Conservation (phyloP, 257 asterid genomes). For the Lithospermum erythrorhizon region DNA sequence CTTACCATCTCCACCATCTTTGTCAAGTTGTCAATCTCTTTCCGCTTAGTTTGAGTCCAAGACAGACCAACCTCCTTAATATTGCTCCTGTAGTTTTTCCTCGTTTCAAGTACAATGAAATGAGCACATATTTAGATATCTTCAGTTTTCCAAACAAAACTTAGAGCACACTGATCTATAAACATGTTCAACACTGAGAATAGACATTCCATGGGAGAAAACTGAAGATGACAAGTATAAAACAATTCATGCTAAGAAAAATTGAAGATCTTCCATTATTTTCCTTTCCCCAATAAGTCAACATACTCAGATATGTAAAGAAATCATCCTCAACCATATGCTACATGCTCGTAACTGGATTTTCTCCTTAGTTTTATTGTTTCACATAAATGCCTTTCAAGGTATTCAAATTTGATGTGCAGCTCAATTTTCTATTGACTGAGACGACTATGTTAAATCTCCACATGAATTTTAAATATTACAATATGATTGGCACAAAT, state of each 20-base stretch:
- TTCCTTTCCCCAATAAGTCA: not conserved
- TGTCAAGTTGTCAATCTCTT: slow-evolving; percentile 40
- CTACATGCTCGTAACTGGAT: not conserved
- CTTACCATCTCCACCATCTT: slow-evolving; percentile 50
- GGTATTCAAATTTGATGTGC: no score
- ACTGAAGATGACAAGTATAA: not conserved
- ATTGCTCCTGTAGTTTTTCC: slow-evolving; percentile 47
- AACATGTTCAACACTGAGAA: not conserved
- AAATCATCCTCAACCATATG: not conserved
- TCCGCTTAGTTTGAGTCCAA: slow-evolving; percentile 41
- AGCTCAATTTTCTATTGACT: no score
- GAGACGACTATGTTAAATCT: no score
- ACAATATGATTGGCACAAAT: not conserved
- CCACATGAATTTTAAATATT: not conserved
- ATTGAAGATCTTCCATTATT: not conserved
- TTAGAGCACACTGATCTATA: not conserved
- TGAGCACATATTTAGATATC: not conserved
- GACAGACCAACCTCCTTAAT: slow-evolving; percentile 34
- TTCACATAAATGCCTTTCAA: no score
- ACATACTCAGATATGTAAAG: not conserved
- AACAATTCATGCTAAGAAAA: not conserved
- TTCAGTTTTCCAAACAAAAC: not conserved
- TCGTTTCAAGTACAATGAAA: slow-evolving; percentile 7
- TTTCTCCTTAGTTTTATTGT: no score
- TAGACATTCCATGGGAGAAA: not conserved